These are phyloP conservation scores for Podaxis carcinomalis DNA, from an alignment of 768 basidiomycete genomes.

Conservation along the genomic window DNA sequence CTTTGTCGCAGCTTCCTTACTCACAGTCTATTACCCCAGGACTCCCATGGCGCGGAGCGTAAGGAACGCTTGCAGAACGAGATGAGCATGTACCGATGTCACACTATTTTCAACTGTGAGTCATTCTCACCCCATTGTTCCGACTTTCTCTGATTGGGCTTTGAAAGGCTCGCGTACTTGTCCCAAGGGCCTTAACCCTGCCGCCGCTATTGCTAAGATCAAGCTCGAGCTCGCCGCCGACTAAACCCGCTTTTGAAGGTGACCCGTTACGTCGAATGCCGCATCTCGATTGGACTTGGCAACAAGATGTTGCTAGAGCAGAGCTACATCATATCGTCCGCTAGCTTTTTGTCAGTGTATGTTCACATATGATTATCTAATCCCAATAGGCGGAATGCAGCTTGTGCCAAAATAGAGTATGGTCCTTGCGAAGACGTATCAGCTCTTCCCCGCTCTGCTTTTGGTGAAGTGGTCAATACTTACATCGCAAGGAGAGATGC, in stretches of 20 bases:
- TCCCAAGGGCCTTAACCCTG: conserved; percentile 94
- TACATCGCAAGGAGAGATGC: conserved; percentile 78
- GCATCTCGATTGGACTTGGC: not conserved
- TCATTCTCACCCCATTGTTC: conserved; percentile 7
- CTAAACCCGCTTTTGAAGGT: conserved; percentile 24
- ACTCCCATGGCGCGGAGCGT: conserved; percentile 71
- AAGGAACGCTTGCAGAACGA: conserved; percentile 94
- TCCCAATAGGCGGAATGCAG: conserved; percentile 71
- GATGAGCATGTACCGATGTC: conserved; percentile 95
- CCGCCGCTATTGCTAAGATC: conserved; percentile 88
- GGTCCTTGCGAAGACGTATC: conserved; percentile 45
- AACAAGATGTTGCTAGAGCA: not conserved
- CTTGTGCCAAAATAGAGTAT: conserved; percentile 85
- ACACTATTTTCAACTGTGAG: conserved; percentile 96
- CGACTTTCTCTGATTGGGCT: not conserved
- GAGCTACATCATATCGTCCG: not conserved
- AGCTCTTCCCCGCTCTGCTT: not conserved
- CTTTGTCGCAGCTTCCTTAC: not conserved
- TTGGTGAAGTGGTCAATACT: conserved; percentile 14
- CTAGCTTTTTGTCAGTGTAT: not conserved
- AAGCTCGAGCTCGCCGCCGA: conserved; percentile 85
- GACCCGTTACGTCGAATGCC: not conserved
- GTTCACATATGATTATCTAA: not conserved
- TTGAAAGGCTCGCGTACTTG: conserved; percentile 82
- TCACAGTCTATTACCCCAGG: conserved; percentile 36